Conservation (phyloP, 192 early-diverging fungal genomes). For the Podila epigama region DNA sequence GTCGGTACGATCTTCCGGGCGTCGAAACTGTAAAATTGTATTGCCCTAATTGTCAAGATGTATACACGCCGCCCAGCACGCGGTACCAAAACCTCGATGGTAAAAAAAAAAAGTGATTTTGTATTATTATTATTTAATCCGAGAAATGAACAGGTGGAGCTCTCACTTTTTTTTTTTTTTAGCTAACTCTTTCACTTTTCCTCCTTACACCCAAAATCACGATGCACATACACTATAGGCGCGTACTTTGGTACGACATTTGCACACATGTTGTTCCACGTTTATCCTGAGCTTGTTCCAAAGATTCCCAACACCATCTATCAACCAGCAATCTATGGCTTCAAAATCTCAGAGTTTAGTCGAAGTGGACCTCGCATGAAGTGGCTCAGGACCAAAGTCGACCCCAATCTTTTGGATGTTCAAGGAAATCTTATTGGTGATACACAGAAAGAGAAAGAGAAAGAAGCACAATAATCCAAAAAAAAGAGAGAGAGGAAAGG, state of each 20-base stretch:
- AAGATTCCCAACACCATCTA: conserved; percentile 65
- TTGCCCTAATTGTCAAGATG: conserved; percentile 83
- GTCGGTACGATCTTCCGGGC: conserved; percentile 71
- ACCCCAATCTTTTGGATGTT: conserved; percentile 26
- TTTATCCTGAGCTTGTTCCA: conserved; percentile 81
- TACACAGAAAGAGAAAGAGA: conserved; percentile 4
- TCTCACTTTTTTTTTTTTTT: conserved; percentile 15
- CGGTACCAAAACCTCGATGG: conserved; percentile 74
- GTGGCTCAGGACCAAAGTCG: conserved; percentile 78
- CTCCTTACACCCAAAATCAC: background rate
- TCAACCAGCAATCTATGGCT: conserved; percentile 88
- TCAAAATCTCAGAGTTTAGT: conserved; percentile 81
- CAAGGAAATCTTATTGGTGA: conserved; percentile 32
- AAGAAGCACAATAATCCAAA: too few species aligned
- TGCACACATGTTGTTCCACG: conserved; percentile 89
- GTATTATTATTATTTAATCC: background rate
- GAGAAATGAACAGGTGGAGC: background rate
- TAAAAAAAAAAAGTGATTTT: too few species aligned
- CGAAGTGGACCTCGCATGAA: conserved; percentile 86
- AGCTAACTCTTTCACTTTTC: background rate
- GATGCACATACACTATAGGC: conserved; percentile 53
- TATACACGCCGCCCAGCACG: conserved; percentile 77
- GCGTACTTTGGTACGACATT: conserved; percentile 97
- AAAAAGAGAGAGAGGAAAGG: too few species aligned
- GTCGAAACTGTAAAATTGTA: conserved; percentile 76